A percentile compares a stretch with the other conserved stretches of the same genome.
phyloP scores from a whole-genome alignment of 176 grass and related monocot species.

The Puya raimondii region DNA sequence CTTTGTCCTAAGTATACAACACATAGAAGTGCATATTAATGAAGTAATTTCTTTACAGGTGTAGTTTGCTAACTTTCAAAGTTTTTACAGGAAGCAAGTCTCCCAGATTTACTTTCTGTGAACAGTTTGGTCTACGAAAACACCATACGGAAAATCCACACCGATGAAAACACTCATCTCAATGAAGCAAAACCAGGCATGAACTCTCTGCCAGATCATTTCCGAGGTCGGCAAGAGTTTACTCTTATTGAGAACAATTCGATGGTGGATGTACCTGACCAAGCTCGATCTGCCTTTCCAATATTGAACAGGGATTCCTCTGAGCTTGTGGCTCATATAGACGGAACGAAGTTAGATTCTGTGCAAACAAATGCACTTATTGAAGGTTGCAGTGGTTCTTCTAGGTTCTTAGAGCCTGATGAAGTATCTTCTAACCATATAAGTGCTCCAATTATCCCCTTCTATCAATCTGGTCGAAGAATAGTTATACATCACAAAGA shows the following conservation, averaged over 20 bases:
- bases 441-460: slow-evolving; percentile 29
- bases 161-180: slow-evolving; percentile 23
- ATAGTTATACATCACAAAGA: slow-evolving; percentile 44
- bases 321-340: slow-evolving; percentile 44
- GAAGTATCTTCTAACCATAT: slow-evolving; percentile 56
- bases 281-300: slow-evolving; percentile 9
- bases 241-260: slow-evolving; percentile 6
- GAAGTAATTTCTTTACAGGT: slow-evolving; percentile 6
- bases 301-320: slow-evolving; percentile 20
- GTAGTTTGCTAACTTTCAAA: slow-evolving; percentile 1
- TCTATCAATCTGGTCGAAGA: slow-evolving; percentile 40
- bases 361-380: slow-evolving; percentile 5
- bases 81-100: slow-evolving; percentile 69
- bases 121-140: slow-evolving; percentile 39
- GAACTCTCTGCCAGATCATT: slow-evolving; percentile 30
- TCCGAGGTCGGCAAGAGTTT: slow-evolving; percentile 24
- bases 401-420: slow-evolving; percentile 47
- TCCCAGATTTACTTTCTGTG: slow-evolving; percentile 57
- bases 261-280: slow-evolving; percentile 20
- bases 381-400: slow-evolving; percentile 43
- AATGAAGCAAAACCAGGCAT: slow-evolving; percentile 15
- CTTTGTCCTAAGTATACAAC: too few relatives aligned
- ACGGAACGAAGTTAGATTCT: slow-evolving; percentile 53
- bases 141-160: slow-evolving; percentile 38
- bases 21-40: not conserved